Conservation (phyloP, 805 yeast genomes). For the Tetrapisispora nanseiensis region DNA sequence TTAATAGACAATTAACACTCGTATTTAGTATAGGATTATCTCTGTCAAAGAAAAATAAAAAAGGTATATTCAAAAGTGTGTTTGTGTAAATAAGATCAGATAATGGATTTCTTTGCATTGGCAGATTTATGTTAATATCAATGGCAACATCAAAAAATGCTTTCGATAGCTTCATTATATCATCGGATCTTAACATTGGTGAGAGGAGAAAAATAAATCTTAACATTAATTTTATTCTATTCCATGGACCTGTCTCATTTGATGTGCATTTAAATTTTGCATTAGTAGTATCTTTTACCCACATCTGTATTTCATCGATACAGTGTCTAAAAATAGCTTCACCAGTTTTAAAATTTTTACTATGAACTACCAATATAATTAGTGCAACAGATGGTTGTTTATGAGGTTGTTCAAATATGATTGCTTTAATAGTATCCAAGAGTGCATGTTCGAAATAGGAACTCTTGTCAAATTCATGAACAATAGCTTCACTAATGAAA, state of each 20-base stretch:
- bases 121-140: conserved; percentile 35
- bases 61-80: conserved; percentile 53
- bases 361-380: conserved; percentile 50
- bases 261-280: conserved; percentile 16
- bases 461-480: conserved; percentile 46
- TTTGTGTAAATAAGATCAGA: conserved; percentile 58
- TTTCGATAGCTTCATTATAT: conserved; percentile 35
- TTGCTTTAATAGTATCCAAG: conserved; percentile 50
- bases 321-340: conserved; percentile 53
- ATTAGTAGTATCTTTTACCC: conserved; percentile 32
- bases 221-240: conserved; percentile 52
- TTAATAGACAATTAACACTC: conserved; percentile 34
- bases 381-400: conserved; percentile 58
- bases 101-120: conserved; percentile 37
- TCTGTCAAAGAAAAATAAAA: conserved; percentile 36
- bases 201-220: conserved; percentile 57
- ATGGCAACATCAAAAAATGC: conserved; percentile 40
- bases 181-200: conserved; percentile 45
- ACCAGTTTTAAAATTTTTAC: conserved; percentile 50
- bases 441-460: conserved; percentile 44
- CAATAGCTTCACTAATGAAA: conserved; percentile 50
- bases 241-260: conserved; percentile 44
- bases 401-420: conserved; percentile 78
- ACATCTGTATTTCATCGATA: conserved; percentile 46
- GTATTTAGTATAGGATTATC: conserved; percentile 16